These are phyloP conservation scores for Sporothrix protearum DNA, from an alignment of 2,329 filamentous ascomycete species.

Conservation along the genomic window DNA sequence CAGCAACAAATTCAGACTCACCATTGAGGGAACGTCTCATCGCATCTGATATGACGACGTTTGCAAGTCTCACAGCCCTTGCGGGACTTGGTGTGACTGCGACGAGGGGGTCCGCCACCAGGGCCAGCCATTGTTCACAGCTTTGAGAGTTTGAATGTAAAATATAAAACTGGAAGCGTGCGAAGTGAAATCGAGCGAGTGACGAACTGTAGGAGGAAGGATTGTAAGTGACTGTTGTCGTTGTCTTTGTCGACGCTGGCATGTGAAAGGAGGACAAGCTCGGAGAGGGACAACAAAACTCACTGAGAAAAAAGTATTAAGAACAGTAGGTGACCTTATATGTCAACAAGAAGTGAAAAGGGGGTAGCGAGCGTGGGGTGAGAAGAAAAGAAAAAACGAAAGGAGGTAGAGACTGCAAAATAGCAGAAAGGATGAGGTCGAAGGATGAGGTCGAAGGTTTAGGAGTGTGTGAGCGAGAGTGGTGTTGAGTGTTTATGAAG, in stretches of 20 bases:
- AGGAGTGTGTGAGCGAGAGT: neutral
- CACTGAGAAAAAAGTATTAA: conserved; percentile 5
- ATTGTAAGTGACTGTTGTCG: neutral
- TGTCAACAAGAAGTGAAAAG: conserved; percentile 19
- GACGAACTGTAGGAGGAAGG: conserved; percentile 15
- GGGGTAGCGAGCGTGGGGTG: conserved; percentile 18
- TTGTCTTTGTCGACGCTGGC: neutral
- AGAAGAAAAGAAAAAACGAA: neutral
- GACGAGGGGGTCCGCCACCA: conserved; percentile 84
- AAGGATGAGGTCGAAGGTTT: neutral
- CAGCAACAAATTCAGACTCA: conserved; percentile 44
- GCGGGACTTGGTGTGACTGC: conserved; percentile 96
- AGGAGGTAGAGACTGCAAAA: neutral
- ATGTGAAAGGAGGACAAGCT: neutral
- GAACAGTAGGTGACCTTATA: neutral
- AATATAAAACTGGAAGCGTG: conserved; percentile 37
- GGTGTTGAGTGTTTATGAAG: conserved; percentile 8
- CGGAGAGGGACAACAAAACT: neutral
- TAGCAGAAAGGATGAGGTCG: conserved; percentile 13
- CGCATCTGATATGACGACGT: conserved; percentile 92
- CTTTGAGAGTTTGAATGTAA: conserved; percentile 34
- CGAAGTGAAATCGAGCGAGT: conserved; percentile 25
- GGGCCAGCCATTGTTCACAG: conserved; percentile 75
- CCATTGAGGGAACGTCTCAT: conserved; percentile 98
- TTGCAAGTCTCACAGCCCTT: conserved; percentile 99